Evolutionary conservation across 2,329 filamentous ascomycete species (phyloP).

Genomic region (Colletotrichum eremochloae): DNA sequence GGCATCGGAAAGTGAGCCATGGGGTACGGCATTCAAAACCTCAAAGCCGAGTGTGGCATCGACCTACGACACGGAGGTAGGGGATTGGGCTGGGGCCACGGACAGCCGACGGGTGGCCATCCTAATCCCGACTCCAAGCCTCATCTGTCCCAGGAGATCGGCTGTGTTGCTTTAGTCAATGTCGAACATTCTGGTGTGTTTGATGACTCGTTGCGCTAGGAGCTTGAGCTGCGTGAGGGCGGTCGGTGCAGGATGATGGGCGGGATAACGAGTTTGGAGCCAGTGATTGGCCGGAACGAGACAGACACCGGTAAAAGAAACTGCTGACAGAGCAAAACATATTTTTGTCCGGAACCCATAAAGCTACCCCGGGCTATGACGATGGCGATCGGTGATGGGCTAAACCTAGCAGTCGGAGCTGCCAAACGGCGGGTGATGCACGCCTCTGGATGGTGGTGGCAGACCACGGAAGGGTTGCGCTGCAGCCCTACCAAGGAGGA

Average conservation of each 20-base stretch:
- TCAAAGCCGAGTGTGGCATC: neutral
- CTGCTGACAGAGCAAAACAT: constrained; percentile 38
- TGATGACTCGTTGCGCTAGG: constrained; percentile 3
- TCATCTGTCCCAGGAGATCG: constrained; percentile 6
- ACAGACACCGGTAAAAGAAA: constrained; percentile 1
- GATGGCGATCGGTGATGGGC: constrained; percentile 13
- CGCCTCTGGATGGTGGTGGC: constrained; percentile 10
- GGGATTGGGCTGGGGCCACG: constrained; percentile 6
- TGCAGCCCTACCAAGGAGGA: constrained; percentile 34
- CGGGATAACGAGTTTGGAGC: neutral
- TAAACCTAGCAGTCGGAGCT: constrained; percentile 28
- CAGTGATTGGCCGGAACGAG: constrained; percentile 25
- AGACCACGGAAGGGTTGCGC: neutral
- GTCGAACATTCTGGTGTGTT: constrained; percentile 1
- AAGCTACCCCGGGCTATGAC: constrained; percentile 26
- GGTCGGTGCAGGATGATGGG: constrained; percentile 7
- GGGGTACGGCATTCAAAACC: neutral
- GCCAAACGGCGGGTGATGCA: constrained; percentile 10
- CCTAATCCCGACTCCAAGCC: constrained; percentile 4
- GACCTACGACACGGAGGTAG: constrained; percentile 6
- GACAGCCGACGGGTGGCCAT: constrained; percentile 2
- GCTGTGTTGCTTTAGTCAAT: constrained; percentile 17
- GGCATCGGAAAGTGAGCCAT: constrained; percentile 10
- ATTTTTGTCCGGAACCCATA: constrained; percentile 32
- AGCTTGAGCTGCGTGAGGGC: neutral